Conservation (phyloP, 1,139 yeast genomes). For the Geotrichum phurueaensis region DNA sequence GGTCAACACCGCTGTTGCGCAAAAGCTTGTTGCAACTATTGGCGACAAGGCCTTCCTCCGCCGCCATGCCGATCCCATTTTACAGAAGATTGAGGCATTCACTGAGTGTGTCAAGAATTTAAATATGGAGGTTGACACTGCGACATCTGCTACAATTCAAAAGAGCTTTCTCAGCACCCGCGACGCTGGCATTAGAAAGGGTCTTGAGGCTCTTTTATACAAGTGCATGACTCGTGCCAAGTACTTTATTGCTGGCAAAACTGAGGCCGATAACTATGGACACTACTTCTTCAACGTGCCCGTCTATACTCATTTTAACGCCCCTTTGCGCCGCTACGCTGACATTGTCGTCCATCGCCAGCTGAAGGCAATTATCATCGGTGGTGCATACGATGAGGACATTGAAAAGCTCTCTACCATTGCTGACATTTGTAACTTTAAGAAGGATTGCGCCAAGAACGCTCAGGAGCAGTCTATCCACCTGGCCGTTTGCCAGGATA, state of each 20-base stretch:
- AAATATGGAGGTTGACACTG: constrained; percentile 59
- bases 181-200: constrained; percentile 60
- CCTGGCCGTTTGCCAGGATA: constrained; percentile 73
- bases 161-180: constrained; percentile 61
- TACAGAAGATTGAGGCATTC: constrained; percentile 75
- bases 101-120: constrained; percentile 61
- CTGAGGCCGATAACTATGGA: constrained; percentile 64
- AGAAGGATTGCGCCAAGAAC: constrained; percentile 85
- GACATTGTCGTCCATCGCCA: constrained; percentile 92
- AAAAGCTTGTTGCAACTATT: constrained; percentile 63
- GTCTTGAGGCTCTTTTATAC: constrained; percentile 71
- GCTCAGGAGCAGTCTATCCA: constrained; percentile 97
- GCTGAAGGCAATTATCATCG: constrained; percentile 57
- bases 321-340: constrained; percentile 87
- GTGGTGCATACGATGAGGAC: constrained; percentile 45
- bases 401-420: constrained; percentile 69
- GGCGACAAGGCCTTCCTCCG: constrained; percentile 82
- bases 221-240: constrained; percentile 83
- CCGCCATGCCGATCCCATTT: constrained; percentile 79
- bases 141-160: constrained; percentile 67
- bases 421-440: constrained; percentile 90
- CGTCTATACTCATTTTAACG: constrained; percentile 85
- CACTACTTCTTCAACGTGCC: constrained; percentile 82
- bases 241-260: constrained; percentile 83
- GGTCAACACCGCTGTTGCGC: constrained; percentile 83